Percentiles rank a stretch among this genome's conserved stretches.
Conservation (phyloP, 164 flowering plant species). For the Kingdonia uniflora region DNA sequence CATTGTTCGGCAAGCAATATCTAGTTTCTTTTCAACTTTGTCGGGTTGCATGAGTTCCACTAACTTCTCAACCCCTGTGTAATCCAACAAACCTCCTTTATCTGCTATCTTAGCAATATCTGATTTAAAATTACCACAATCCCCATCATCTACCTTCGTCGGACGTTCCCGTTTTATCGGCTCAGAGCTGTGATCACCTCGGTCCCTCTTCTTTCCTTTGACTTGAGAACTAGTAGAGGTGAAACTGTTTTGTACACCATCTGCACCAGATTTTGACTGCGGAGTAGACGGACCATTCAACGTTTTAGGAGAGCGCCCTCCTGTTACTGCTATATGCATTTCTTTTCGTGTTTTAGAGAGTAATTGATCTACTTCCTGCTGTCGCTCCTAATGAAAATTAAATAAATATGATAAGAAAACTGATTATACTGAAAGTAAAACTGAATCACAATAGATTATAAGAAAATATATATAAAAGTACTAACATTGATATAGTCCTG, state of each 20-base stretch:
- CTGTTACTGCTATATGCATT: constrained; percentile 75
- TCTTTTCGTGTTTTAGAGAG: constrained; percentile 58
- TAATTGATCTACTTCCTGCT: constrained; percentile 76
- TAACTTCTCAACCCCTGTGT: constrained; percentile 72
- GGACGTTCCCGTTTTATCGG: constrained; percentile 58
- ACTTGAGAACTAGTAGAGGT: constrained; percentile 47
- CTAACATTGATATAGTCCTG: constrained; percentile 77
- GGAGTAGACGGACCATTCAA: constrained; percentile 54
- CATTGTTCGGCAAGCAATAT: constrained; percentile 52
- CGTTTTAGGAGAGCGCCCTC: constrained; percentile 86
- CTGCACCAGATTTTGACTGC: constrained; percentile 63
- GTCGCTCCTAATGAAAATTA: constrained; percentile 48
- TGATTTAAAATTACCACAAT: constrained; percentile 36
- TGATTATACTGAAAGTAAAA: not conserved
- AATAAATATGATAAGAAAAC: not conserved
- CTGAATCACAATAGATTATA: not conserved
- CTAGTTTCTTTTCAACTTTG: constrained; percentile 54
- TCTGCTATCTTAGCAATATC: constrained; percentile 76
- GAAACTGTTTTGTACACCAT: constrained; percentile 49
- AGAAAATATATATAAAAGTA: constrained; percentile 2
- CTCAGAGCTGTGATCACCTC: constrained; percentile 57
- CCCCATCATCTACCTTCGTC: constrained; percentile 46
- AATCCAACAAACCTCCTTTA: constrained; percentile 63
- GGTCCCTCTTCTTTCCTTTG: constrained; percentile 78
- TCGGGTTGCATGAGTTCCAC: constrained; percentile 71